phyloP scores from a whole-genome alignment of 1,284 basidiomycete species.

The Cutaneotrichosporon mucoides region DNA sequence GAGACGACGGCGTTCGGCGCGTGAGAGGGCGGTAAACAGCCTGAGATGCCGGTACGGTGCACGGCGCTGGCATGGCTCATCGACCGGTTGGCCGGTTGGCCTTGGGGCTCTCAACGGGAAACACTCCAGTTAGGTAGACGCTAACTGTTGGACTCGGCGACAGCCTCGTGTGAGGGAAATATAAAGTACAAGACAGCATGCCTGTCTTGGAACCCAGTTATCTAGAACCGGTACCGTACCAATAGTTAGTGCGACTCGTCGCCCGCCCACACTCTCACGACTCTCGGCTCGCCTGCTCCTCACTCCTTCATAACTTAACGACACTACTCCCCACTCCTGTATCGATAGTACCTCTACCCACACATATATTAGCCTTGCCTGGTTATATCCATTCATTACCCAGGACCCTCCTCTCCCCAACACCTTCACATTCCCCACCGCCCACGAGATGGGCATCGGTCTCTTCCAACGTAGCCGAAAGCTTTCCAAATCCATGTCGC shows the following conservation, averaged over 20 bases:
- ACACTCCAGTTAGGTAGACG: background rate
- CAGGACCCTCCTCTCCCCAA: background rate
- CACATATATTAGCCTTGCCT: background rate
- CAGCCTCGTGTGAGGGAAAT: background rate
- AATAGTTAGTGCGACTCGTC: too few relatives aligned
- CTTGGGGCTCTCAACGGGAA: too few relatives aligned
- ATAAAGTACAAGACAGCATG: background rate
- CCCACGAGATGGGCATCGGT: slow-evolving; percentile 11
- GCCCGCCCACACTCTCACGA: background rate
- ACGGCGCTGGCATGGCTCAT: too few relatives aligned
- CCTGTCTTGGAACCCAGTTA: background rate
- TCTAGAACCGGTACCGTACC: background rate
- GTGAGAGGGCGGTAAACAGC: too few relatives aligned
- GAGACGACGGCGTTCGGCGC: too few relatives aligned
- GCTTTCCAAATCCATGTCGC: slow-evolving; percentile 5
- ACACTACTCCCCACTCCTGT: background rate
- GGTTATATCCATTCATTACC: background rate
- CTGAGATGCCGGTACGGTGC: too few relatives aligned
- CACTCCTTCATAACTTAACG: background rate
- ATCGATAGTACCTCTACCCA: background rate
- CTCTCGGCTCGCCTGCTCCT: background rate
- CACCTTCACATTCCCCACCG: background rate
- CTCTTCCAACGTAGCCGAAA: slow-evolving; percentile 14
- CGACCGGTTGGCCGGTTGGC: too few relatives aligned
- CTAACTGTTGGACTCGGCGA: background rate